Base-by-base conservation (phyloP, 225 moss, liverwort and hornwort species). In the Marchantia paleacea region DNA sequence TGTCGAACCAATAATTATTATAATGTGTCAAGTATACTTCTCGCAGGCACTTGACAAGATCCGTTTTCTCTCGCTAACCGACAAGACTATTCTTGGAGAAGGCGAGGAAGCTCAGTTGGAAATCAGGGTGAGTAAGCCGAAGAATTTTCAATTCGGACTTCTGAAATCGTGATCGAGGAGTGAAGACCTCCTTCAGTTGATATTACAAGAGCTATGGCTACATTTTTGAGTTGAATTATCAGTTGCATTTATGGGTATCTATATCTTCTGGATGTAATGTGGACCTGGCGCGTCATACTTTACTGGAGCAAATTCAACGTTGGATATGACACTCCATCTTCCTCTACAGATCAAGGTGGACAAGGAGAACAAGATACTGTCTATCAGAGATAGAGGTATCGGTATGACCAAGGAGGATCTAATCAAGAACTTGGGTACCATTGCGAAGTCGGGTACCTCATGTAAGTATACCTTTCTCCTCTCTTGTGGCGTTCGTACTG, bases 381-480 rank as follows among this genome's bases (percentile, higher is more conserved):
- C 90, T 1, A 91, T 99, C 68, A 87, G 94, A 81, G 99, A 99
- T 78, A 79, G 83, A 50, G 99, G 95, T 78, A 84, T 99, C 81
- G 99, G 99, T 79, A 95, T 99, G 99, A 99, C 95, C 15, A 99
- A 95, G 69, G 86, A 89, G 74, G 99, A 99, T 58, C 89, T 99
- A 28, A 91, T 99, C 24, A 95, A 94, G 80, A 95, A 99, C 71
- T 91, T 99, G 69, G 99, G 99, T 52, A 99, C 99, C 52, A 99
- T 99, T 66, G 99, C 99, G n/a, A 99, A 95, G 84, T 99, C 99
- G 52, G 99, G 99, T 75, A 99, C 99, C 84, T 99, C 99, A 88
- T 92, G 99, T 95, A 64, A 82, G 84, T 29, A 50, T 9, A 25
- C 48, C 0, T 25, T 7, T 25, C 28, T 49, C 3, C 51, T 73